Percentiles rank a stretch among this genome's conserved stretches.
phyloP scores from a whole-genome alignment of 1,284 basidiomycete genomes.

The Agaricales sp. region DNA sequence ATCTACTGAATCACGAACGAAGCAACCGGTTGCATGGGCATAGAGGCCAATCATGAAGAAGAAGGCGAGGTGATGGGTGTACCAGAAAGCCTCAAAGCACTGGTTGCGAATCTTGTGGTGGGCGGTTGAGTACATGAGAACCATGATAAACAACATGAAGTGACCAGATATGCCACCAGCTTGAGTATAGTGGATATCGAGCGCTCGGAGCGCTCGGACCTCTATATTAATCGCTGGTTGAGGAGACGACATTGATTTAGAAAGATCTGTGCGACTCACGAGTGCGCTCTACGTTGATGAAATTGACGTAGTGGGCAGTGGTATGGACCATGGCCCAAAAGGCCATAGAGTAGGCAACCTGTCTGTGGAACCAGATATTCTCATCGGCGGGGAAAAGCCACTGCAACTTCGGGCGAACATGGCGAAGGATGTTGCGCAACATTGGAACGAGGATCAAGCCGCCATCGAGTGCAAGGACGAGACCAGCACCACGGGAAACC shows the following conservation, averaged over 20 bases:
- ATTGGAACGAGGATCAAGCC: constrained; percentile 78
- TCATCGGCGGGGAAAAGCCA: constrained; percentile 84
- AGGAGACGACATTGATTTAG: constrained; percentile 1
- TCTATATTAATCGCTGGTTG: constrained; percentile 32
- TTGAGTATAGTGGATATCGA: constrained; percentile 79
- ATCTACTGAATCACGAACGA: constrained; percentile 71
- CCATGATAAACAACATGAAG: constrained; percentile 84
- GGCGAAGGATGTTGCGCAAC: constrained; percentile 74
- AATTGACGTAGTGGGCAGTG: constrained; percentile 87
- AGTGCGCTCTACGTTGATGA: constrained; percentile 75
- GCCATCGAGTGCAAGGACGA: constrained; percentile 76
- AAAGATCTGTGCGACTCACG: constrained; percentile 35
- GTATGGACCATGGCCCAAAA: constrained; percentile 84
- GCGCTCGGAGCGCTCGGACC: constrained; percentile 64
- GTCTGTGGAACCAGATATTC: constrained; percentile 88
- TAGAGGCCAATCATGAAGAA: constrained; percentile 87
- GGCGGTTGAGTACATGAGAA: constrained; percentile 78
- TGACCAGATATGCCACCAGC: constrained; percentile 83
- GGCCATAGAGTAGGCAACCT: constrained; percentile 84
- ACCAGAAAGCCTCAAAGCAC: constrained; percentile 91
- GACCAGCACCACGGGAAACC: constrained; percentile 78
- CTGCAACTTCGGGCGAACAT: constrained; percentile 65
- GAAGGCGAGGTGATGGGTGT: constrained; percentile 85
- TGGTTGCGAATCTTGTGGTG: constrained; percentile 76
- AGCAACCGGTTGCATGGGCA: constrained; percentile 85